phyloP scores from a whole-genome alignment of 2,329 filamentous ascomycete species.

The Penicillium sp. region DNA sequence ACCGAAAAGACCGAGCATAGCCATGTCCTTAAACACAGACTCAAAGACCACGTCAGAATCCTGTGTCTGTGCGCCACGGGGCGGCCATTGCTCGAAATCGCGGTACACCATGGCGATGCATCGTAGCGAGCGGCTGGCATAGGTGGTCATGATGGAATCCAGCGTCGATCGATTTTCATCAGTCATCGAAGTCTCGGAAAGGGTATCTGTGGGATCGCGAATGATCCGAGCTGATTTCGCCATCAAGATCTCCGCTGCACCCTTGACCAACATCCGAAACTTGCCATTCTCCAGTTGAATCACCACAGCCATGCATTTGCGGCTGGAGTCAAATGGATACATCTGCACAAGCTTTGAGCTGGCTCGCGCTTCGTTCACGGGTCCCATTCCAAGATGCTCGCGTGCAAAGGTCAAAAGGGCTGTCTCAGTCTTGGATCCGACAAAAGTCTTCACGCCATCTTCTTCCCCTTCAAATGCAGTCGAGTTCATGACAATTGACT shows the following conservation, averaged over 20 bases:
- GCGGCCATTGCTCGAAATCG: constrained; percentile 82
- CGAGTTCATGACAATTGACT: constrained; percentile 63
- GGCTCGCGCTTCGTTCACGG: constrained; percentile 55
- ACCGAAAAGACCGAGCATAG: constrained; percentile 64
- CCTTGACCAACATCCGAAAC: constrained; percentile 54
- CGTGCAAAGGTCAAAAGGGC: constrained; percentile 65
- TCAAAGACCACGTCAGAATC: constrained; percentile 61
- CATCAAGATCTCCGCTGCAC: constrained; percentile 49
- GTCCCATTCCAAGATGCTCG: constrained; percentile 59
- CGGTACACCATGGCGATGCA: constrained; percentile 80
- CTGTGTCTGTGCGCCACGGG: constrained; percentile 52
- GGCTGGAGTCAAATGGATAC: constrained; percentile 56
- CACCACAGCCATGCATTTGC: constrained; percentile 65
- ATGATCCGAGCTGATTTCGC: constrained; percentile 49
- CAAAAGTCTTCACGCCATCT: constrained; percentile 55
- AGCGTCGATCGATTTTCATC: constrained; percentile 55
- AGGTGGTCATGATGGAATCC: constrained; percentile 64
- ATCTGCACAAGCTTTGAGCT: constrained; percentile 54
- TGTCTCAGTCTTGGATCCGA: constrained; percentile 73
- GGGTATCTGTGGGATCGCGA: constrained; percentile 54
- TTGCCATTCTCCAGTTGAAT: constrained; percentile 51
- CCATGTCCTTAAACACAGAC: constrained; percentile 61
- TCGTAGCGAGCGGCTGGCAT: constrained; percentile 72
- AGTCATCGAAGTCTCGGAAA: constrained; percentile 50
- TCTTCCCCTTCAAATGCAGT: constrained; percentile 63